phyloP scores from a whole-genome alignment of 2,329 filamentous ascomycete genomes.

The Neonectria faginata region DNA sequence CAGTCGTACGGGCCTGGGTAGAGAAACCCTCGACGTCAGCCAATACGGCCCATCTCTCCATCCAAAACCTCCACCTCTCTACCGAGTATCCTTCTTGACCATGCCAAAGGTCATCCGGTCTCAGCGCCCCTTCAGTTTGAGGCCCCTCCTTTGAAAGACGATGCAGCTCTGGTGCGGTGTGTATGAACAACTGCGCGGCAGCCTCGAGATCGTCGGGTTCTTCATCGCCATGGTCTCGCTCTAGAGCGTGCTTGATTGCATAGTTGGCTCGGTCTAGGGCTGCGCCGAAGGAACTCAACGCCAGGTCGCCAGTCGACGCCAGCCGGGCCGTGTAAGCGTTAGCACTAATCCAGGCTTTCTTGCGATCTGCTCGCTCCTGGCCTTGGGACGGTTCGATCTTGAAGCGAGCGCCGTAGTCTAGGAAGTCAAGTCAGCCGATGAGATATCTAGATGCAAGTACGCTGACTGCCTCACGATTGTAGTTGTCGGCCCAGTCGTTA shows the following conservation, averaged over 20 bases:
- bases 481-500: slow-evolving; percentile 19
- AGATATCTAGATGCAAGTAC: neutral
- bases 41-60: slow-evolving; percentile 19
- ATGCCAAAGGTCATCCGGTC: slow-evolving; percentile 1
- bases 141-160: slow-evolving; percentile 4
- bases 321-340: slow-evolving; percentile 19
- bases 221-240: neutral
- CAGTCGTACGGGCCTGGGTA: neutral
- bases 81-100: neutral
- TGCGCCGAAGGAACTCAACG: slow-evolving; percentile 13
- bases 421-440: neutral
- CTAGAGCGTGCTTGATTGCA: slow-evolving; percentile 3
- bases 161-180: slow-evolving; percentile 12
- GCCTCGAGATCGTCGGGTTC: slow-evolving; percentile 15
- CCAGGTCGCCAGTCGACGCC: slow-evolving; percentile 11
- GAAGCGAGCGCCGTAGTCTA: slow-evolving; percentile 6
- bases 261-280: slow-evolving; percentile 16
- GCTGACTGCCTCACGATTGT: slow-evolving; percentile 15
- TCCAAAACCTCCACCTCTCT: slow-evolving; percentile 20
- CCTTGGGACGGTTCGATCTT: neutral
- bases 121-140: neutral
- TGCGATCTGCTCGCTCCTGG: neutral
- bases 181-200: slow-evolving; percentile 20
- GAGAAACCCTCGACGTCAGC: slow-evolving; percentile 5
- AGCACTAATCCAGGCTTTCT: slow-evolving; percentile 18